Conservation (phyloP, 768 basidiomycete species). For the Ramaria rubella region DNA sequence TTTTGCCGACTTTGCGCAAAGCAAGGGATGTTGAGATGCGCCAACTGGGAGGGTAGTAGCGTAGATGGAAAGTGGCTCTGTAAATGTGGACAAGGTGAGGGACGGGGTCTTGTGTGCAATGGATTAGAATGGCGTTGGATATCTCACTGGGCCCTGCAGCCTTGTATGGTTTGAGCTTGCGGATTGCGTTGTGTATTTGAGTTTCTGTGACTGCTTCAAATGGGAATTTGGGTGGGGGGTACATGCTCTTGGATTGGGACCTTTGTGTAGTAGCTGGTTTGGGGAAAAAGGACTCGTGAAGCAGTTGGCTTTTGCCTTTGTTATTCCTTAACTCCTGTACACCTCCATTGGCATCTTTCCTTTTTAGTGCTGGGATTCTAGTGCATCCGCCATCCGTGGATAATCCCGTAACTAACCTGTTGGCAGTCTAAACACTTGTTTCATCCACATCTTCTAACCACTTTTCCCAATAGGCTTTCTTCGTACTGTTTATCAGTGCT, state of each 20-base stretch:
- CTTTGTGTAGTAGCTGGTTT: not conserved
- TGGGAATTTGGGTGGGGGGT: conserved; percentile 12
- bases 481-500: not conserved
- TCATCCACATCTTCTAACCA: not conserved
- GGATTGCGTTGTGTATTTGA: conserved; percentile 10
- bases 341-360: not conserved
- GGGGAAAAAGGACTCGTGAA: conserved; percentile 23
- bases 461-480: not conserved
- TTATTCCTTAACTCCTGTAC: conserved; percentile 6
- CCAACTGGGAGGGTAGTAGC: conserved; percentile 26
- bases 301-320: conserved; percentile 15
- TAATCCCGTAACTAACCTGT: not conserved
- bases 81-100: conserved; percentile 17
- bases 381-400: conserved; percentile 14
- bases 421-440: conserved; percentile 6
- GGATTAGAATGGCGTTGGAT: not conserved
- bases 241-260: not conserved
- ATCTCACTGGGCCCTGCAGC: conserved; percentile 14
- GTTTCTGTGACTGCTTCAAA: conserved; percentile 12
- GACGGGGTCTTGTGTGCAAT: not conserved
- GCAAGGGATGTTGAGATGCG: conserved; percentile 24
- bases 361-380: conserved; percentile 15
- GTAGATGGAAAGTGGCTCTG: conserved; percentile 23
- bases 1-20: conserved; percentile 30
- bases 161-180: conserved; percentile 16